Base-by-base conservation (phyloP, 306 rosid species). In the Begonia loranthoides region DNA sequence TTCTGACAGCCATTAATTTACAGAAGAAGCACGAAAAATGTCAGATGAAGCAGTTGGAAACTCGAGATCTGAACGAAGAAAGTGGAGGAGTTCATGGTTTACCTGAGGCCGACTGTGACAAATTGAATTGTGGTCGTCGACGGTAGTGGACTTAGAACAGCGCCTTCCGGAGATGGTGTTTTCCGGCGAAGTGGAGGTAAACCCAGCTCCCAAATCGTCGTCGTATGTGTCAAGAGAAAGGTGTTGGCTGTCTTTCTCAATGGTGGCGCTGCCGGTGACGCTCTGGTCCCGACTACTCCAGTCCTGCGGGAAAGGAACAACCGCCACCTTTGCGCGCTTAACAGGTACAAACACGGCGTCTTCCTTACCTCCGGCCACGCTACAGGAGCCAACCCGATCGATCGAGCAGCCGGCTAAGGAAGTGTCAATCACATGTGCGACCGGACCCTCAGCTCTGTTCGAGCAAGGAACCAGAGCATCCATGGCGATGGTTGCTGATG, bases 391-490 rank as follows among this genome's bases (percentile, higher is more conserved):
- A 14, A 65, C 81, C 15, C 59, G 70, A 13, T 28, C 36, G 6
- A 80, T 64, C 33, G 84, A 66, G 60, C 74, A 43, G 15, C 76
- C 80, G 9, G 58, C 54, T 43, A 58, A 49, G 33, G 65, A 49
- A 44, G 50, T 48, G 54, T 65, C 70, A 13, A 49, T 28, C 36
- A 28, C 36, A 28, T 28, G 36, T 28, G 36, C 9, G 0, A 28
- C 6, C 36, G 36, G 36, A 7, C 36, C 36, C 36, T 28, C 50
- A 17, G 52, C 11, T 0, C 58, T 62, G 51, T 70, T 70, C 10
- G 81, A 58, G 76, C 83, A 77, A 1, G 97, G 95, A 12, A 89
- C 97, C 65, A 82, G 46, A 1, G 87, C 95, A 48, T 90, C 97
- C 78, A 76, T 71, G 14, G 75, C 47, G 66, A 53, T 16, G 0